phyloP scores from a whole-genome alignment of 2,329 filamentous ascomycete species.

The Claviceps sp. region DNA sequence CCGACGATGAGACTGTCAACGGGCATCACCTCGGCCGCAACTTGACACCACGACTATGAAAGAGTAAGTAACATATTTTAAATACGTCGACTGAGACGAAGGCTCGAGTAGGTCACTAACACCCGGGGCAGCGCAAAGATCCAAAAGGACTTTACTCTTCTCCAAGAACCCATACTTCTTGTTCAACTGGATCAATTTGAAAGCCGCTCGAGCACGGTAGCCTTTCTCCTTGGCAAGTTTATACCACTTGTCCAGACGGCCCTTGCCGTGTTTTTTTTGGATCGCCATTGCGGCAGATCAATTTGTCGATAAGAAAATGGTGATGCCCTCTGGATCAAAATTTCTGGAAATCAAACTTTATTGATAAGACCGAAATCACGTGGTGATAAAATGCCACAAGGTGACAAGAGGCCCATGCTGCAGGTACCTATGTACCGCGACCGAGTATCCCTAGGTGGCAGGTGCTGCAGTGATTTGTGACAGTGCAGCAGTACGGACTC shows the following conservation, averaged over 20 bases:
- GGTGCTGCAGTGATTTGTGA: too few species aligned
- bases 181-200: constrained; percentile 96
- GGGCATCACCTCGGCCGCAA: constrained; percentile 91
- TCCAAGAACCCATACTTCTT: constrained; percentile 98
- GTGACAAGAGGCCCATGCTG: too few species aligned
- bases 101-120: constrained; percentile 31
- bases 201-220: constrained; percentile 87
- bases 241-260: constrained; percentile 98
- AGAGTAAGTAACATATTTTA: background rate
- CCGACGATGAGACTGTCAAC: constrained; percentile 79
- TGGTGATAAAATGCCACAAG: constrained; percentile 3
- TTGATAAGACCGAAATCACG: constrained; percentile 14
- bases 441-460: too few species aligned
- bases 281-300: constrained; percentile 57
- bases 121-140: constrained; percentile 94
- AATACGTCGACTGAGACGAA: background rate
- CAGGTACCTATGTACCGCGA: too few species aligned
- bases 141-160: constrained; percentile 88
- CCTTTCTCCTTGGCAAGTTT: constrained; percentile 97
- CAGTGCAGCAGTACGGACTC: too few species aligned
- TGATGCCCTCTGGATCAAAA: background rate
- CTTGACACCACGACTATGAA: constrained; percentile 78
- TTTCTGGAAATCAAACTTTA: constrained; percentile 16
- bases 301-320: background rate
- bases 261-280: constrained; percentile 98